Percentiles rank a stretch among this genome's conserved stretches.
These are phyloP conservation scores for Rhodotorula sp. DNA, from an alignment of 1,284 basidiomycete species.

Conservation along the genomic window DNA sequence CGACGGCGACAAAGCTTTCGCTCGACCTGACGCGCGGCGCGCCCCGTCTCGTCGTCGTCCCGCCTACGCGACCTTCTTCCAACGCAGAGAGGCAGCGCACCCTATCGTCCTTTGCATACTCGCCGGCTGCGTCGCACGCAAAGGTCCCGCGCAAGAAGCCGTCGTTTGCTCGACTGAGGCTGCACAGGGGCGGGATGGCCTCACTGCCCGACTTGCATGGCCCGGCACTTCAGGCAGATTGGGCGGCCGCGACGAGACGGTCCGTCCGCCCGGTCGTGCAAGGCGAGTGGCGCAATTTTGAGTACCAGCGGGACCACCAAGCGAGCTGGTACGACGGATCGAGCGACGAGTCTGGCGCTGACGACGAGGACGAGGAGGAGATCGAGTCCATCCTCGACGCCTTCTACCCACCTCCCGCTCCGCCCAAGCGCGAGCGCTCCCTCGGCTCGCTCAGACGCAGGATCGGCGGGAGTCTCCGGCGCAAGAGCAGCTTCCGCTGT, in stretches of 20 bases:
- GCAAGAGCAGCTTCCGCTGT: not conserved
- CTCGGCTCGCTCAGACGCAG: not conserved
- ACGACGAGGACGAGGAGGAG: not conserved
- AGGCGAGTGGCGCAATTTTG: no score
- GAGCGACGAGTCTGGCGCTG: not conserved
- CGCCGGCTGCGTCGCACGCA: not conserved
- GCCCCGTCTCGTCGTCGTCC: not conserved
- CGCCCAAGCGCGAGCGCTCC: not conserved
- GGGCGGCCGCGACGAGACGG: no score
- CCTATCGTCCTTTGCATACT: not conserved
- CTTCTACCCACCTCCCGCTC: not conserved
- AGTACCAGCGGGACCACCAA: not conserved
- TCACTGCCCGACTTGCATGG: constrained; percentile 1
- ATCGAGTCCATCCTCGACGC: not conserved
- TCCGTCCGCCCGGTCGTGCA: no score
- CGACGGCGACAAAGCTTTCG: not conserved
- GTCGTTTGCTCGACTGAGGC: not conserved
- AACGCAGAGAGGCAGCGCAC: no score
- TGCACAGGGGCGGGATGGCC: constrained; percentile 2
- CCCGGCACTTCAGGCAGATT: no score
- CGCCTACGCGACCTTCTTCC: not conserved
- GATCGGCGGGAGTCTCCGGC: not conserved
- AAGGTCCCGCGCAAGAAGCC: not conserved
- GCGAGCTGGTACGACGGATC: not conserved
- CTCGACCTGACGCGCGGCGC: not conserved